Evolutionary conservation across 176 grass and related monocot species (phyloP), one percentile per base, ranked within the genome.

Genomic region (Hsuehochloa calcarea): DNA sequence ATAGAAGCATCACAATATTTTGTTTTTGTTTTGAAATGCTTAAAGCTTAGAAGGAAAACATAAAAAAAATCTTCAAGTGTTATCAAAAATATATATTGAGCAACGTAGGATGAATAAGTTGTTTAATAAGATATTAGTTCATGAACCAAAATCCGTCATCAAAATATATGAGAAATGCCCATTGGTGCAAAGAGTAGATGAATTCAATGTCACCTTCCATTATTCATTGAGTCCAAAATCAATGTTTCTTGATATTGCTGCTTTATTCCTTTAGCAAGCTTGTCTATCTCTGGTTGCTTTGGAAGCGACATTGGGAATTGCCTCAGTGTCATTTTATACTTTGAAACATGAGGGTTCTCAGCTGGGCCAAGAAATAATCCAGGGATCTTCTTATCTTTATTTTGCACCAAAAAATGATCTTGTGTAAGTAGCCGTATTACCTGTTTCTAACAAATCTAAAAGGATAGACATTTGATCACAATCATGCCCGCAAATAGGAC

Each of bases 191-290:
- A 86, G 11, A 37, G 29, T 76, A 76, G 6, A 71, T 11, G 6
- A 70, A 74, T n/a, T 50, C 40, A 60, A n/a, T n/a, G n/a, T 73
- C 78, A 98, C 96, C 93, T 92, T 83, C 72, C 84, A 61, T 86
- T 86, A 85, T 95, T 95, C 83, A 98, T 88, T 0, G 93, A 91
- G 50, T 88, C 84, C 37, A 90, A 72, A 89, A 98, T 87, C 60
- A 98, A 74, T 83, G 89, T 67, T 80, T 98, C 96, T 88, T 98
- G 93, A 70, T 93, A 98, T 61, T 98, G 96, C 84, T 98, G 96
- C 60, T 95, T 95, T 83, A 98, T 92, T 89, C 96, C 96, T 88
- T 91, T 93, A 62, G 64, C 75, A 78, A 98, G 93, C 82, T 89
- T 92, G 5, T 98, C 88, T 76, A 87, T 98, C 65, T 98, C 96